These are phyloP conservation scores for Sugiyamaella lignohabitans DNA, from an alignment of 805 yeast species.

Conservation along the genomic window DNA sequence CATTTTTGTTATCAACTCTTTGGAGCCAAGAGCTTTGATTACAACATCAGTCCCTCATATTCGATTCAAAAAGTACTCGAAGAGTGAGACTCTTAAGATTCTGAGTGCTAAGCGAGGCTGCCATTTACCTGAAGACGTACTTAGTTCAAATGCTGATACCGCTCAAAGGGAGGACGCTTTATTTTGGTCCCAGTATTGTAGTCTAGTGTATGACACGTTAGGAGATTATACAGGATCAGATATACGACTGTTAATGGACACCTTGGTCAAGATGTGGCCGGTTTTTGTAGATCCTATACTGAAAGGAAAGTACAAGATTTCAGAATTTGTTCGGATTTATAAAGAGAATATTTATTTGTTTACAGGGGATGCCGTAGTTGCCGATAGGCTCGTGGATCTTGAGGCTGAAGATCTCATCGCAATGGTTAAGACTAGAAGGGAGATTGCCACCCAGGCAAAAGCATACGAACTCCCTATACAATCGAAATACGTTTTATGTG, in stretches of 20 bases:
- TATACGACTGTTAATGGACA: constrained; percentile 23
- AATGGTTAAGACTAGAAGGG: constrained; percentile 1
- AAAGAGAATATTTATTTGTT: constrained; percentile 23
- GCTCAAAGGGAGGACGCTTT: not conserved
- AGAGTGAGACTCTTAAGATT: constrained; percentile 34
- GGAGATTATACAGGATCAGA: constrained; percentile 44
- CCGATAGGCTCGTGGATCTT: constrained; percentile 16
- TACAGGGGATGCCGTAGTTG: constrained; percentile 20
- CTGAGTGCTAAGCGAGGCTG: constrained; percentile 21
- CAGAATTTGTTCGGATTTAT: constrained; percentile 24
- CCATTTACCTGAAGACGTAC: constrained; percentile 23
- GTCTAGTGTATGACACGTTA: constrained; percentile 39
- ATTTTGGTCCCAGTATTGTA: constrained; percentile 40
- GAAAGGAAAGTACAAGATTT: constrained; percentile 9
- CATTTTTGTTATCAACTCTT: constrained; percentile 39
- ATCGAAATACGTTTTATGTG: constrained; percentile 67
- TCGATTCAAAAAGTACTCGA: constrained; percentile 38
- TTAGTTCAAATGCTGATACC: not conserved
- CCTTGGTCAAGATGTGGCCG: constrained; percentile 29
- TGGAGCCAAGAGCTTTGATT: constrained; percentile 38
- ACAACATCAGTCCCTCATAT: constrained; percentile 41
- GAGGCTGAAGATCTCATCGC: not conserved
- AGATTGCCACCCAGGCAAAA: not conserved
- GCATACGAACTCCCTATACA: constrained; percentile 46
- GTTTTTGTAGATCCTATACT: constrained; percentile 25